Conservation (phyloP, 306 rosid genomes). For the Ochetophila trinervis region DNA sequence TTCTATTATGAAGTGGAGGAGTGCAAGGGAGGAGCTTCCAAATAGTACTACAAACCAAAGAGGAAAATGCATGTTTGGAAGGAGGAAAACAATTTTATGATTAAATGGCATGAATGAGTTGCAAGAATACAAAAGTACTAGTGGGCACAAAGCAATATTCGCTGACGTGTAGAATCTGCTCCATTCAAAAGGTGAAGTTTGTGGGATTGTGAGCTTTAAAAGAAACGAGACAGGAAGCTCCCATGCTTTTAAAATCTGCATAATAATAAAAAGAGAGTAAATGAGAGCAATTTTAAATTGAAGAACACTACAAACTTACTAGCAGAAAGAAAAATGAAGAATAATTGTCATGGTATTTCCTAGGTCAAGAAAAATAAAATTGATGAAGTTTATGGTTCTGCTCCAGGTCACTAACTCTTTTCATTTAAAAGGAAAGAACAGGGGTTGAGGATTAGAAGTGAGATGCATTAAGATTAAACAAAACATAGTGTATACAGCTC, state of each 20-base stretch:
- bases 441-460: background rate
- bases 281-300: slow-evolving; percentile 20
- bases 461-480: background rate
- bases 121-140: slow-evolving; percentile 70
- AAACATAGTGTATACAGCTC: background rate
- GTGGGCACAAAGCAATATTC: slow-evolving; percentile 77
- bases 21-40: slow-evolving; percentile 73
- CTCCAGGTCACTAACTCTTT: background rate
- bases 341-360: slow-evolving; percentile 4
- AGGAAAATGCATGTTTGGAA: slow-evolving; percentile 66
- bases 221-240: slow-evolving; percentile 61
- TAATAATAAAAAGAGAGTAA: slow-evolving; percentile 13
- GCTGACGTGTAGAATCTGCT: slow-evolving; percentile 79
- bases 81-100: slow-evolving; percentile 78
- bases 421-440: background rate
- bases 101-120: slow-evolving; percentile 65
- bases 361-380: background rate
- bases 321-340: background rate
- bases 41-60: slow-evolving; percentile 75
- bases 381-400: background rate
- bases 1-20: slow-evolving; percentile 63
- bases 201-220: slow-evolving; percentile 82
- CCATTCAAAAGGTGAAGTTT: slow-evolving; percentile 74
- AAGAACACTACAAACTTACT: slow-evolving; percentile 2
- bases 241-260: slow-evolving; percentile 68